phyloP scores from a whole-genome alignment of 495 filamentous ascomycete species.

The Terfezia boudieri region DNA sequence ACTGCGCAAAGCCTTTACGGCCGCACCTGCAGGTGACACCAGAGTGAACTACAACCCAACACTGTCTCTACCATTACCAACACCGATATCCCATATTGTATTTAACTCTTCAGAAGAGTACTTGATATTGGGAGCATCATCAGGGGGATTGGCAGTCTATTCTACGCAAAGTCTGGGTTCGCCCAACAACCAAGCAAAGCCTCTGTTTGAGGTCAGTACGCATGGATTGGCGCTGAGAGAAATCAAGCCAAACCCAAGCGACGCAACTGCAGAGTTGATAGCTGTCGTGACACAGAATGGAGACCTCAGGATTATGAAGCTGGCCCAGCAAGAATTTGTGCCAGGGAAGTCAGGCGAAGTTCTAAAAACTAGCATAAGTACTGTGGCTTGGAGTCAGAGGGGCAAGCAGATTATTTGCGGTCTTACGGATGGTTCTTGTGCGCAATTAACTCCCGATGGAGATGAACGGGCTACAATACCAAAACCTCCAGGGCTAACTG shows the following conservation, averaged over 20 bases:
- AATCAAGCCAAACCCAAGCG: slow-evolving; percentile 59
- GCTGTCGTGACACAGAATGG: slow-evolving; percentile 62
- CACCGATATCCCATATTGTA: slow-evolving; percentile 64
- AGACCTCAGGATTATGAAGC: slow-evolving; percentile 59
- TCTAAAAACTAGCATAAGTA: slow-evolving; percentile 54
- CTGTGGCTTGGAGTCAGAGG: slow-evolving; percentile 72
- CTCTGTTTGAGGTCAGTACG: slow-evolving; percentile 51
- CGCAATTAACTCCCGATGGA: slow-evolving; percentile 67
- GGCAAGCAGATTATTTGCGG: slow-evolving; percentile 89
- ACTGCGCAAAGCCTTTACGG: slow-evolving; percentile 51
- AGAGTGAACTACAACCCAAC: slow-evolving; percentile 55
- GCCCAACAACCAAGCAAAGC: slow-evolving; percentile 23
- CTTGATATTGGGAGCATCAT: slow-evolving; percentile 62
- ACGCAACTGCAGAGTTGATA: slow-evolving; percentile 38
- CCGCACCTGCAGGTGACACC: slow-evolving; percentile 24
- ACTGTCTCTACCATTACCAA: slow-evolving; percentile 43
- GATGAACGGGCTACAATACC: slow-evolving; percentile 54
- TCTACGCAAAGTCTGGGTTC: slow-evolving; percentile 43
- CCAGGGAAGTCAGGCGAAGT: slow-evolving; percentile 40
- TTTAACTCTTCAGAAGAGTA: slow-evolving; percentile 73
- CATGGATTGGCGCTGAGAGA: slow-evolving; percentile 50
- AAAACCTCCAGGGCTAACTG: slow-evolving; percentile 43
- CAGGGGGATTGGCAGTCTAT: slow-evolving; percentile 65
- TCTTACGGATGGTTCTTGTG: slow-evolving; percentile 53
- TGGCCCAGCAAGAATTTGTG: slow-evolving; percentile 40